Base-by-base conservation (phyloP, 208 protist species). In the Porcisia deanei region DNA sequence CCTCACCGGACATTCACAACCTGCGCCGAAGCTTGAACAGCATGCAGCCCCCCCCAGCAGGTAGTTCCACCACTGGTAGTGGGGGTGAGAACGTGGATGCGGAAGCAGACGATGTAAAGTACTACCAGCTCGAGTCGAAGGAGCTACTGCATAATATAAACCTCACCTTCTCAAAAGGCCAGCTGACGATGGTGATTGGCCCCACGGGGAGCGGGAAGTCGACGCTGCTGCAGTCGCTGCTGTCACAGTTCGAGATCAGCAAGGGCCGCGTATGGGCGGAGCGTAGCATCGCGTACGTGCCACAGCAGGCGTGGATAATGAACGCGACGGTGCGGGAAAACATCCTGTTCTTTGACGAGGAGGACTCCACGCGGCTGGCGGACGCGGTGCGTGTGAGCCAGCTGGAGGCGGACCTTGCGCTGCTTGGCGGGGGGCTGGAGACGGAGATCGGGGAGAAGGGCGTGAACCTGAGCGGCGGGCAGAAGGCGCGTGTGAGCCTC, bases 221-320 rank as follows among this genome's bases (percentile, higher is more conserved):
- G 18, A 92, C 88, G 34, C 81, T 96, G 54, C 66, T 96, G 22
- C 79, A 75, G 0, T 64, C 90, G 3, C 68, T 94, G 12, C 60
- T 92, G 37, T 81, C 84, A 5, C 63, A 81, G 70, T 82, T 71
- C 73, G 83, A 84, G 14, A 69, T 95, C 5, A 60, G 64, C 58
- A 69, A 60, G n/a, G 90, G 90, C 25, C 45, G 69, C 30, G 76
- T 91, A 37, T 79, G 73, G 59, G 60, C 72, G 9, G 20, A 75
- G n/a, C 53, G 73, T 20, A 82, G 54, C 67, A 86, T 99, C 41
- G 94, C 94, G 9, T 99, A 98, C 75, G 89, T 89, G 39, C 83
- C 96, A 25, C 98, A 99, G 80, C 85, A 96, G 81, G 52, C 97
- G 75, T 98, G 92, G 90, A 97, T 99, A 52, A 90, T 96, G 82